phyloP scores from a whole-genome alignment of 2,329 filamentous ascomycete species.

The Cadophora gregata region DNA sequence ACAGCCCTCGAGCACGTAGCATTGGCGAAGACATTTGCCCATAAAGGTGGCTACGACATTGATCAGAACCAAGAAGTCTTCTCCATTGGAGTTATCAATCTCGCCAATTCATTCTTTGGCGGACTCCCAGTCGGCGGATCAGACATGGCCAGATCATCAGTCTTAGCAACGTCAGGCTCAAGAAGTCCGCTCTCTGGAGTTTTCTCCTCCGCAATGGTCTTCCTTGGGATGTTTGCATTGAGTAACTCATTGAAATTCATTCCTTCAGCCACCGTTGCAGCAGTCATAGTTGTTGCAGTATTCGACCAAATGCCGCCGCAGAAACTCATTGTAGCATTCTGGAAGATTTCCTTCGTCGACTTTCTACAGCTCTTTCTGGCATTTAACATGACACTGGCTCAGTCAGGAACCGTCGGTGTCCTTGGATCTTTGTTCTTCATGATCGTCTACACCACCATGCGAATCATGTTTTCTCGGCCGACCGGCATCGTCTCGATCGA shows the following conservation, averaged over 20 bases:
- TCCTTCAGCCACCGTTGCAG: constrained; percentile 68
- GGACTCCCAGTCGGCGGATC: constrained; percentile 68
- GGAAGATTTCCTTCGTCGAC: constrained; percentile 68
- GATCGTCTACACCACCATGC: constrained; percentile 31
- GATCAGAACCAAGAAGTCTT: constrained; percentile 70
- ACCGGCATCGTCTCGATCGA: constrained; percentile 22
- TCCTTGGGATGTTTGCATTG: constrained; percentile 67
- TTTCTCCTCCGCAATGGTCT: constrained; percentile 64
- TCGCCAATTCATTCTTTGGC: constrained; percentile 69
- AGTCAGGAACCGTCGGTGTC: constrained; percentile 61
- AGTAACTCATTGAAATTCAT: constrained; percentile 69
- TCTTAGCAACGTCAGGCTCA: constrained; percentile 69
- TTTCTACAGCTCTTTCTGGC: constrained; percentile 68
- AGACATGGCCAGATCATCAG: constrained; percentile 70
- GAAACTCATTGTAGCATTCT: constrained; percentile 58
- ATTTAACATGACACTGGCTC: constrained; percentile 68
- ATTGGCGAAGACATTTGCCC: constrained; percentile 68
- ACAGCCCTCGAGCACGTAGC: constrained; percentile 67
- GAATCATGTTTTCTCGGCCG: constrained; percentile 32
- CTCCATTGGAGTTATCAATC: constrained; percentile 67
- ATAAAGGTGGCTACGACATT: constrained; percentile 65
- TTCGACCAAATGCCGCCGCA: constrained; percentile 29
- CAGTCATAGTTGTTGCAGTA: constrained; percentile 60
- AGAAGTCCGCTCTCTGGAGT: constrained; percentile 65
- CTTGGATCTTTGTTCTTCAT: constrained; percentile 26